Conservation (phyloP, 352 stramenopile species). For the Phytopythium montanum region DNA sequence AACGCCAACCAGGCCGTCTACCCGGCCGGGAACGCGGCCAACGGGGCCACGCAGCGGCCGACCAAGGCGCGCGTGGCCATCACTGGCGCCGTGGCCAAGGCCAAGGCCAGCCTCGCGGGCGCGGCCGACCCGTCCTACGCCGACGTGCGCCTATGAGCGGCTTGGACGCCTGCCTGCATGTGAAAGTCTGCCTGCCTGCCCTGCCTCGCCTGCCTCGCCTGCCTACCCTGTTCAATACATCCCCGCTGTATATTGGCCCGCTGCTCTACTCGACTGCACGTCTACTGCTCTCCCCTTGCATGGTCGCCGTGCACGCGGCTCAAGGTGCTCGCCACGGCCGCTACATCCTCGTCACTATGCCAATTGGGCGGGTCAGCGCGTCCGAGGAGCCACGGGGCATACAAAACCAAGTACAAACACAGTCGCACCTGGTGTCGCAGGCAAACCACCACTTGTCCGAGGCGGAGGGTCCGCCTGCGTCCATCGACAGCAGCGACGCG, state of each 20-base stretch:
- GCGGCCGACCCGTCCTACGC: constrained; percentile 31
- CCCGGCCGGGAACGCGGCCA: constrained; percentile 15
- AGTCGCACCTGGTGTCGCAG: constrained; percentile 46
- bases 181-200: no score
- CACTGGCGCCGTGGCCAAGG: constrained; percentile 9
- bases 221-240: constrained; percentile 9
- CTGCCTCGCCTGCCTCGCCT: no score
- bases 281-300: no score
- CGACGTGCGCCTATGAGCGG: constrained; percentile 42
- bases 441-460: constrained; percentile 44
- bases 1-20: constrained; percentile 13
- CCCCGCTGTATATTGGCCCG: constrained; percentile 2
- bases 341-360: constrained; percentile 38
- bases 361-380: background rate
- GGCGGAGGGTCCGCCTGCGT: background rate
- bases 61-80: constrained; percentile 7
- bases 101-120: constrained; percentile 16
- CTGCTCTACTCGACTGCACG: background rate
- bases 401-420: no score
- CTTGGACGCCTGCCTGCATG: no score
- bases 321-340: background rate
- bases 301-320: background rate
- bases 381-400: no score
- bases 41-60: constrained; percentile 8
- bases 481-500: constrained; percentile 8